Evolutionary conservation across 2,329 filamentous ascomycete genomes (phyloP).

Genomic region (Penicillium sclerotigenum): DNA sequence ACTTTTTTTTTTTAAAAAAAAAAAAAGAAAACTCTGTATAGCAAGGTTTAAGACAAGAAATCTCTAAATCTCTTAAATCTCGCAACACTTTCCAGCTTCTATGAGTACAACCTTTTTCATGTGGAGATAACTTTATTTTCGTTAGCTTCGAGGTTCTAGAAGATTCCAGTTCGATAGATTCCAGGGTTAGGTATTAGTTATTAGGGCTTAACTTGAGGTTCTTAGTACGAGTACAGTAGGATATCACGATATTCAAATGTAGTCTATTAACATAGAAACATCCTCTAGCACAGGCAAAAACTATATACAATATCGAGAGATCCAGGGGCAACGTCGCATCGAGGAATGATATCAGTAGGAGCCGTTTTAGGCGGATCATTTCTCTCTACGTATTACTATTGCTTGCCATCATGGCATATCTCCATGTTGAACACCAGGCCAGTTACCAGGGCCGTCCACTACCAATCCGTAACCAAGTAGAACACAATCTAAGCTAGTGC

Average conservation of each 20-base stretch:
- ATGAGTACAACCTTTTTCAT: too few species aligned
- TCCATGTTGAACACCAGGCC: background rate
- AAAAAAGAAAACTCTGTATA: too few species aligned
- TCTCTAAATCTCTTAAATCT: background rate
- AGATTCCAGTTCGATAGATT: too few species aligned
- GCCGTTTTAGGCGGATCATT: background rate
- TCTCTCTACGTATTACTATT: background rate
- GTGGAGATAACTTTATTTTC: background rate
- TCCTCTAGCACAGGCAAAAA: too few species aligned
- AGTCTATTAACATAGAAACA: too few species aligned
- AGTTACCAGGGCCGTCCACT: background rate
- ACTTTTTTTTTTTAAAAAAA: too few species aligned
- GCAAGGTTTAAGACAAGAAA: background rate
- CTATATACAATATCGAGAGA: background rate
- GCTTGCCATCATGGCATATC: background rate
- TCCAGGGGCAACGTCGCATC: background rate
- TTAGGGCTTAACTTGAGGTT: too few species aligned
- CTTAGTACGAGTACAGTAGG: too few species aligned
- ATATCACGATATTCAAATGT: background rate
- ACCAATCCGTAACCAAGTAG: background rate
- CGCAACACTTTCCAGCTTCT: too few species aligned
- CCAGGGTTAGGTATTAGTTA: too few species aligned
- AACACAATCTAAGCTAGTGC: background rate
- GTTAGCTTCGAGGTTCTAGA: background rate
- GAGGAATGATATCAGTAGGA: conserved; percentile 8